These are phyloP conservation scores for Buxus sempervirens DNA, from an alignment of 164 flowering plant species.

Conservation along the genomic window DNA sequence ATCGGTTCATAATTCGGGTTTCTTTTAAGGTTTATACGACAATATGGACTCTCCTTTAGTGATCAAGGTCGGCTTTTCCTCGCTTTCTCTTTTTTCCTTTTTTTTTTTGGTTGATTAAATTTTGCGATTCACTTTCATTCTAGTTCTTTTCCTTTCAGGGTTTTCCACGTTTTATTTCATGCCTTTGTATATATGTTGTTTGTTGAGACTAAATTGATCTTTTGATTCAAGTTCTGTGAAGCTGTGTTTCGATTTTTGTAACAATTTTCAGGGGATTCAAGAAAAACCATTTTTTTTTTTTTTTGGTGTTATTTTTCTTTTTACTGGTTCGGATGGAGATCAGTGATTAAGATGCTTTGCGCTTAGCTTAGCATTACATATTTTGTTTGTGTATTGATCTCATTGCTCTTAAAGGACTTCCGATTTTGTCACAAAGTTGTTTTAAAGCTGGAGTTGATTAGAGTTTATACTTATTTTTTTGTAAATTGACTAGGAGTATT, in stretches of 20 bases:
- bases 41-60: slow-evolving; percentile 38
- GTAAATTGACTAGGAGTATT: no score
- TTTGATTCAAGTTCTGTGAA: no score
- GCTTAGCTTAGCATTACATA: background rate
- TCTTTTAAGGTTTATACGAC: background rate
- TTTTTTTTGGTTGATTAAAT: background rate
- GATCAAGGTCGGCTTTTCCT: slow-evolving; percentile 39
- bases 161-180: no score
- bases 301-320: background rate
- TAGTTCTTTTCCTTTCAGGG: no score
- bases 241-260: no score
- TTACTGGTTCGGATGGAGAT: no score
- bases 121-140: background rate
- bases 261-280: no score
- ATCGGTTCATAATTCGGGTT: background rate
- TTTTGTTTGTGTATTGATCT: background rate
- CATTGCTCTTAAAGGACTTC: no score
- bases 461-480: no score
- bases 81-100: background rate
- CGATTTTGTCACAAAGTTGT: background rate
- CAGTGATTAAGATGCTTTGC: no score
- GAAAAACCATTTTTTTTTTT: background rate
- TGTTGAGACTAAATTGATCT: no score
- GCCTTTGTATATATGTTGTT: no score
- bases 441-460: background rate